Conservation (phyloP, 805 yeast genomes). For the Pichia scutulata region DNA sequence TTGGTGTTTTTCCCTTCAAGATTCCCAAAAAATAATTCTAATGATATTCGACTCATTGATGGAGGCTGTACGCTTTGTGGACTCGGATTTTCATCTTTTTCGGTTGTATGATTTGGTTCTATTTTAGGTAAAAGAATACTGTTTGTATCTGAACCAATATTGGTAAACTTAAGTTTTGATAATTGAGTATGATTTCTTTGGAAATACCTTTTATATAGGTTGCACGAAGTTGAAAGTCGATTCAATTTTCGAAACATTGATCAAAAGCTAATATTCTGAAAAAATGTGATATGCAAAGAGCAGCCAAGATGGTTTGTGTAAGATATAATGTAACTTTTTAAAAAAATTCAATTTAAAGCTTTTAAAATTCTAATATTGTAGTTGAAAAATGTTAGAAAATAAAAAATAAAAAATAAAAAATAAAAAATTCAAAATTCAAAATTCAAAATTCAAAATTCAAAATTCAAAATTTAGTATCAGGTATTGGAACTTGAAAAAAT, state of each 20-base stretch:
- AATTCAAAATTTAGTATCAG: too few species aligned
- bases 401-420: too few species aligned
- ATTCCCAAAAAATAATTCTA: neutral
- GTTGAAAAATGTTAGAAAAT: neutral
- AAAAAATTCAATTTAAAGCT: neutral
- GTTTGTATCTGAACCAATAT: neutral
- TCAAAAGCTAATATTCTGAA: neutral
- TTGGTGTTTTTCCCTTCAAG: neutral
- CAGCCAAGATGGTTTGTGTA: neutral
- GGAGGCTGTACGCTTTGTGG: neutral
- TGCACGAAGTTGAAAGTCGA: neutral
- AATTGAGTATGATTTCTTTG: neutral
- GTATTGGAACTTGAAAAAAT: too few species aligned
- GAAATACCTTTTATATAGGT: neutral
- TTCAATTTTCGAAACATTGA: neutral
- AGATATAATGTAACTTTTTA: neutral
- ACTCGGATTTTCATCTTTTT: neutral
- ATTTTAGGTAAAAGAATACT: neutral
- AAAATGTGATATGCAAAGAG: neutral
- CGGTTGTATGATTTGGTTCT: neutral
- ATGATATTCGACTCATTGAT: constrained; percentile 7
- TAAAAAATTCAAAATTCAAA: neutral
- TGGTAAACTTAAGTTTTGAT: constrained; percentile 3
- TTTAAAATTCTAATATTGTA: neutral
- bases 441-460: too few species aligned